Evolutionary conservation across 1,284 basidiomycete genomes (phyloP).

Genomic region (Marasmius oreades): DNA sequence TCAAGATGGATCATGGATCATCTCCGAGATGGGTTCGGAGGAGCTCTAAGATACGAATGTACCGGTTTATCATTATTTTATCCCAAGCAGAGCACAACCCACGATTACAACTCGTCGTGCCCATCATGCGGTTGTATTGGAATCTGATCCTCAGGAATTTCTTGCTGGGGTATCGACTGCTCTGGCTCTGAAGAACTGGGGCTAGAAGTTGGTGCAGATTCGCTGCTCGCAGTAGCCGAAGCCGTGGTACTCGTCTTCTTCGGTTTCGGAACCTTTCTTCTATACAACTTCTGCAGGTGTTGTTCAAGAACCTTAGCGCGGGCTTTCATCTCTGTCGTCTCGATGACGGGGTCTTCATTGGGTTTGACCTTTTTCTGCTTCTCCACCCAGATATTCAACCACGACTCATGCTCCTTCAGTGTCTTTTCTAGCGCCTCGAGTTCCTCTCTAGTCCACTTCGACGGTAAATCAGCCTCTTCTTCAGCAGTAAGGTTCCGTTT

Average conservation of each 20-base stretch:
- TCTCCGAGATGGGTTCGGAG: too few relatives aligned
- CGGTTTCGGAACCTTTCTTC: constrained; percentile 59
- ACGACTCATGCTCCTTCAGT: constrained; percentile 74
- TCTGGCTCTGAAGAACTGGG: neutral
- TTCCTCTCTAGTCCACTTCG: constrained; percentile 82
- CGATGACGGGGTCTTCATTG: constrained; percentile 80
- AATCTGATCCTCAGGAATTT: constrained; percentile 11
- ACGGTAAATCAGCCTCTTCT: constrained; percentile 50
- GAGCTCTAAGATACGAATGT: too few relatives aligned
- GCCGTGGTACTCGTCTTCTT: constrained; percentile 42
- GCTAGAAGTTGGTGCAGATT: neutral
- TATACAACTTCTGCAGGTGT: constrained; percentile 64
- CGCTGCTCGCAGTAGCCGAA: neutral
- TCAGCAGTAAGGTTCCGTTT: constrained; percentile 66
- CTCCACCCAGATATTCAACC: constrained; percentile 78
- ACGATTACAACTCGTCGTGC: constrained; percentile 12
- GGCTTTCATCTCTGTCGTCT: constrained; percentile 79
- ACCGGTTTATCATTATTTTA: too few relatives aligned
- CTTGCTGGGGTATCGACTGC: constrained; percentile 4
- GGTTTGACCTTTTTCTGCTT: constrained; percentile 71
- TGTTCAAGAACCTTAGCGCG: constrained; percentile 77
- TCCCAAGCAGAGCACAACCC: neutral
- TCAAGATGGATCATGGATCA: too few relatives aligned
- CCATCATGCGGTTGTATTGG: constrained; percentile 9
- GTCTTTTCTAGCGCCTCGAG: constrained; percentile 71